Evolutionary conservation across 805 yeast species (phyloP), one percentile per base, ranked within the genome.

Genomic region (Myxozyma melibiosi): DNA sequence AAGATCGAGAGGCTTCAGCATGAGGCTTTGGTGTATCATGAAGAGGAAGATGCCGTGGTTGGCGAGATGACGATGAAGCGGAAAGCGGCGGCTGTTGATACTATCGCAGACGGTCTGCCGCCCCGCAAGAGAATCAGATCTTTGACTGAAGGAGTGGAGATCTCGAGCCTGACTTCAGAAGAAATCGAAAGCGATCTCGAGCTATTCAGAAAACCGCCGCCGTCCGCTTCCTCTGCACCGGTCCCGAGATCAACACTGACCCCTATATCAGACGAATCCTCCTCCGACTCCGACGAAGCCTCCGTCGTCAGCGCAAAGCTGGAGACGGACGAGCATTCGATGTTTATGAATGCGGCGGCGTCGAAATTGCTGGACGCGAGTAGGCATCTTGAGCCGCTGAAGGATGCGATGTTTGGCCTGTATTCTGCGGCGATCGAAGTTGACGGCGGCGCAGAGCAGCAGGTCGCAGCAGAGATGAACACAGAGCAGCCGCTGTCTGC

Each of bases 371-470:
- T 30, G 33, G 33, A 11, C 7, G 8, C 30, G 9, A 13, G 28
- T 24, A n/a, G 41, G 14, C 50, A 45, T 9, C 31, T 35, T 4
- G 47, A 50, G 16, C 47, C 40, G n/a, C 14, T 27, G 7, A 37
- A 40, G 3, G 45, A 31, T 13, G 40, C 53, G 6, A 50, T 50
- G 53, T 18, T 13, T 20, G 16, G 16, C 16, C 27, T 50, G 9
- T 50, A 39, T 35, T 27, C 40, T 11, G 53, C 53, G 1, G 45
- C 53, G 9, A 37, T 50, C 24, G 42, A 41, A 14, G 41, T 50
- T 14, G 47, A 50, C n/a, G n/a, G n/a, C n/a, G n/a, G n/a, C n/a
- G n/a, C n/a, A n/a, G n/a, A n/a, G n/a, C n/a, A n/a, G n/a, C n/a
- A n/a, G n/a, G n/a, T n/a, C n/a, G n/a, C n/a, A n/a, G n/a, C n/a